Evolutionary conservation across 1,284 basidiomycete species (phyloP).

Genomic region (Leccinum solheimii): DNA sequence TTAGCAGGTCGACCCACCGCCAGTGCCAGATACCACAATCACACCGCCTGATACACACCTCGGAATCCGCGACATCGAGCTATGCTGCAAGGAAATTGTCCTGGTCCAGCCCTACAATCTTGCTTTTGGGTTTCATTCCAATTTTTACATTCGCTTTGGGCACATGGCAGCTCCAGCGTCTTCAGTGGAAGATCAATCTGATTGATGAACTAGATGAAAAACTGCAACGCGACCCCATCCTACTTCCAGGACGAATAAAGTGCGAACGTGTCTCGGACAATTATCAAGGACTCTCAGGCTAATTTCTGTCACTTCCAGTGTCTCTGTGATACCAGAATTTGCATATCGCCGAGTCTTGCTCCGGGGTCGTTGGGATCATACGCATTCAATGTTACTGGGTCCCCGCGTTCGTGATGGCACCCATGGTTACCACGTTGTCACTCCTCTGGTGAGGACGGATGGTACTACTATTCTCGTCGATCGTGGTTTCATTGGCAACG

Average conservation of each 20-base stretch:
- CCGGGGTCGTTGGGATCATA: slow-evolving; percentile 77
- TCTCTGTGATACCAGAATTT: slow-evolving; percentile 81
- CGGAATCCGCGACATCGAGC: slow-evolving; percentile 9
- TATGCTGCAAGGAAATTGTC: slow-evolving; percentile 60
- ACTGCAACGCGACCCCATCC: slow-evolving; percentile 76
- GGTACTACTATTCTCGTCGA: slow-evolving; percentile 52
- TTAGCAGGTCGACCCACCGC: slow-evolving; percentile 10
- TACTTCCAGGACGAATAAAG: slow-evolving; percentile 87
- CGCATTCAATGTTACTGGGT: slow-evolving; percentile 77
- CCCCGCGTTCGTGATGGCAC: slow-evolving; percentile 59
- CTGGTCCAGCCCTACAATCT: slow-evolving; percentile 69
- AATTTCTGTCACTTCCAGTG: slow-evolving; percentile 37
- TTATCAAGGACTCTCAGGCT: background rate
- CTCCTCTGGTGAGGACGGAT: slow-evolving; percentile 73
- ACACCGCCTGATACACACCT: slow-evolving; percentile 21
- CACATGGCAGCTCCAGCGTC: slow-evolving; percentile 88
- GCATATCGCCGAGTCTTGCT: slow-evolving; percentile 81
- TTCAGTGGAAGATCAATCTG: slow-evolving; percentile 93
- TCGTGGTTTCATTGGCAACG: slow-evolving; percentile 84
- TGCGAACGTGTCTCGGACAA: slow-evolving; percentile 42
- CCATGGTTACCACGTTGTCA: slow-evolving; percentile 84
- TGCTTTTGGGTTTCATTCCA: slow-evolving; percentile 85
- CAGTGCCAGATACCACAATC: background rate
- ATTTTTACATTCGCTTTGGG: slow-evolving; percentile 91
- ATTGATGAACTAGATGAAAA: slow-evolving; percentile 96